Evolutionary conservation across 2,329 filamentous ascomycete species (phyloP).

Genomic region (Penicillium digitatum): DNA sequence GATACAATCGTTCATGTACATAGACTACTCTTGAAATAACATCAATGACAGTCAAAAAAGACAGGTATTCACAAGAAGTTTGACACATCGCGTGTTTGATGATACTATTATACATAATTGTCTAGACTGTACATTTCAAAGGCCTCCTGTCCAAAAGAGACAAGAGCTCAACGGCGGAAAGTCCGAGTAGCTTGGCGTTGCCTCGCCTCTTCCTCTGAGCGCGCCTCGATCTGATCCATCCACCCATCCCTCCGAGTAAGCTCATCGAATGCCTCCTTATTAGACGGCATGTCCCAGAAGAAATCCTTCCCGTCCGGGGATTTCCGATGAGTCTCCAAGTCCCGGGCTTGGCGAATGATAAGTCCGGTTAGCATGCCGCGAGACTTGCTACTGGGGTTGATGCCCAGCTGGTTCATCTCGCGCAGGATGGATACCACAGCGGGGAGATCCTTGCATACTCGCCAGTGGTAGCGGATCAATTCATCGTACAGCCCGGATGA

Average conservation of each 20-base stretch:
- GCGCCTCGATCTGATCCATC: slow-evolving; percentile 20
- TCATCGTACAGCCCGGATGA: slow-evolving; percentile 45
- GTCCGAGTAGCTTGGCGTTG: neutral
- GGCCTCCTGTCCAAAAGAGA: neutral
- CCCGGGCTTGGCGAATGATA: slow-evolving; percentile 23
- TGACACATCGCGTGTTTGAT: neutral
- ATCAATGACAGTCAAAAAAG: neutral
- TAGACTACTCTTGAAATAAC: neutral
- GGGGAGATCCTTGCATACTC: slow-evolving; percentile 39
- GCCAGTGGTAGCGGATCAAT: slow-evolving; percentile 43
- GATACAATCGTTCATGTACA: neutral
- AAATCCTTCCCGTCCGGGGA: slow-evolving; percentile 10
- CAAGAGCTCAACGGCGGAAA: neutral
- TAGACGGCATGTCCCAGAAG: slow-evolving; percentile 36
- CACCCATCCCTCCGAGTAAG: slow-evolving; percentile 28
- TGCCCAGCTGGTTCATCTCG: slow-evolving; percentile 45
- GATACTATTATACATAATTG: neutral
- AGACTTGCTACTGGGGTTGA: slow-evolving; percentile 37
- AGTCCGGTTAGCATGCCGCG: slow-evolving; percentile 31
- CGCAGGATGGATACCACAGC: slow-evolving; percentile 38
- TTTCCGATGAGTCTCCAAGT: slow-evolving; percentile 13
- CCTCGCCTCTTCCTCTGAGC: neutral
- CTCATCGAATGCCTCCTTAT: slow-evolving; percentile 27
- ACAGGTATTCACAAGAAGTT: neutral
- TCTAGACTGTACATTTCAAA: neutral